Evolutionary conservation across 805 yeast genomes (phyloP).

Genomic region (Sungouiozyma ichnusensis): DNA sequence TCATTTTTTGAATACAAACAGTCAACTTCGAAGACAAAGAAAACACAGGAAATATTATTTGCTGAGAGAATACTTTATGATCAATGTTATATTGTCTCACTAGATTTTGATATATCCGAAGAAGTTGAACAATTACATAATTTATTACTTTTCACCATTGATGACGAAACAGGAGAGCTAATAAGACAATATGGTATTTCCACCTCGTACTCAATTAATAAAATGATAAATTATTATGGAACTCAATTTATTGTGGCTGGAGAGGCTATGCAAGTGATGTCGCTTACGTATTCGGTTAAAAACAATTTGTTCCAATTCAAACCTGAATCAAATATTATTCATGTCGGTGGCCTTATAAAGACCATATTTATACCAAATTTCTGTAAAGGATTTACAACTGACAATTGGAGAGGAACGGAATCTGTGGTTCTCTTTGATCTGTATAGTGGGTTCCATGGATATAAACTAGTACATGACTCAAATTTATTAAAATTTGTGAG

Average conservation of each 20-base stretch:
- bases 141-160: slow-evolving; percentile 28
- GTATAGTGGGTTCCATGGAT: slow-evolving; percentile 11
- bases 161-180: slow-evolving; percentile 25
- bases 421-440: slow-evolving; percentile 5
- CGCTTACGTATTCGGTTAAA: slow-evolving; percentile 27
- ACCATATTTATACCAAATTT: not conserved
- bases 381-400: not conserved
- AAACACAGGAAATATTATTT: slow-evolving; percentile 11
- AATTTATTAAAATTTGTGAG: slow-evolving; percentile 1
- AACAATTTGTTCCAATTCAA: slow-evolving; percentile 26
- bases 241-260: slow-evolving; percentile 28
- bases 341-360: slow-evolving; percentile 10
- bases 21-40: not conserved
- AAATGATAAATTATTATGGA: slow-evolving; percentile 21
- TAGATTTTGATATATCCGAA: slow-evolving; percentile 26
- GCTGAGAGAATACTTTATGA: slow-evolving; percentile 29
- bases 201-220: slow-evolving; percentile 10
- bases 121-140: slow-evolving; percentile 21
- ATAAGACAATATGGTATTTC: slow-evolving; percentile 21
- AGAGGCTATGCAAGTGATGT: slow-evolving; percentile 21
- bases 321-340: slow-evolving; percentile 15
- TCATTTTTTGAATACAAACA: slow-evolving; percentile 5
- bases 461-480: not conserved
- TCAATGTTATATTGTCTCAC: slow-evolving; percentile 30
- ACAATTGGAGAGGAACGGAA: not conserved